Percentiles rank a stretch among this genome's conserved stretches.
Conservation (phyloP, 148 eudicot species). For the Vaccinium darrowii region DNA sequence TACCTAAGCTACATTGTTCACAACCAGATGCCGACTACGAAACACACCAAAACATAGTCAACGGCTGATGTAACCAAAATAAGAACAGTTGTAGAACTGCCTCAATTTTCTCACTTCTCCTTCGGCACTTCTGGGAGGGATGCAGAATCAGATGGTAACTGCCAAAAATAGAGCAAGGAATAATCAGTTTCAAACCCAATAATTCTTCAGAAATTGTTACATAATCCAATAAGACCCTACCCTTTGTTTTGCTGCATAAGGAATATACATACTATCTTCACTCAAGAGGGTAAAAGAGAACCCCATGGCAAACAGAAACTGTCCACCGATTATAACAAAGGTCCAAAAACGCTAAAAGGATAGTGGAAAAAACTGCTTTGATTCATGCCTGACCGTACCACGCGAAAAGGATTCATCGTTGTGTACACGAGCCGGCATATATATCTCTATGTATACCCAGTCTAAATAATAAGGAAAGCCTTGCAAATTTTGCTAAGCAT, state of each 20-base stretch:
- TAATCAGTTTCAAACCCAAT: not conserved
- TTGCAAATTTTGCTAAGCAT: not conserved
- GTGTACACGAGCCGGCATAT: not conserved
- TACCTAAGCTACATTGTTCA: not conserved
- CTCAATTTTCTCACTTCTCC: slow-evolving; percentile 14
- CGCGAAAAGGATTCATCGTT: not conserved
- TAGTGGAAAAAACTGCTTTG: not conserved
- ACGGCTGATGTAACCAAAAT: not conserved
- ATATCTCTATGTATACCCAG: not conserved
- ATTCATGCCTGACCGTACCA: not conserved
- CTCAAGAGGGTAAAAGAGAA: not conserved
- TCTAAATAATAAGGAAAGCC: not conserved
- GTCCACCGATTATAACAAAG: not conserved
- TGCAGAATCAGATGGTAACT: not conserved
- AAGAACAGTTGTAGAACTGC: not conserved
- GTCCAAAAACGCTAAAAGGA: not conserved
- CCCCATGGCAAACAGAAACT: not conserved
- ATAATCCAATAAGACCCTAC: not conserved
- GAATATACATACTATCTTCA: not conserved
- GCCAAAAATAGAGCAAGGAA: not conserved
- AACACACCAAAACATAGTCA: not conserved
- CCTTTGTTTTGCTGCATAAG: not conserved
- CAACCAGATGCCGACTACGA: not conserved
- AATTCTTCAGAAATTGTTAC: not conserved
- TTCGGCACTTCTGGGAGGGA: not conserved